These are phyloP conservation scores for Entomortierella parvispora DNA, from an alignment of 192 early-diverging fungal species.

Conservation along the genomic window DNA sequence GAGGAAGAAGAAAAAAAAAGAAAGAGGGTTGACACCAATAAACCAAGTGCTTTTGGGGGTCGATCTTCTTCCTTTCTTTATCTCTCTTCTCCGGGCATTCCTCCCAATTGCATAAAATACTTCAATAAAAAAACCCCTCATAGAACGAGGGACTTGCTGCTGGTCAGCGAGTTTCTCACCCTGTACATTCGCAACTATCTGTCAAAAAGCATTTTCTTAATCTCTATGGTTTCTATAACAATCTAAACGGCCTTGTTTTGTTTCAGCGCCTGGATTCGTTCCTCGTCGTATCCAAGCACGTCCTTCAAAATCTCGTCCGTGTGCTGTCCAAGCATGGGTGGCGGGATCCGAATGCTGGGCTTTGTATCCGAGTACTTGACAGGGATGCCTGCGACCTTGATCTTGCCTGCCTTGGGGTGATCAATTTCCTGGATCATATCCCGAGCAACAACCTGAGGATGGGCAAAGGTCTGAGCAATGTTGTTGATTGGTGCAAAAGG, in stretches of 20 bases:
- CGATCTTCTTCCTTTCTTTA: too few relatives aligned
- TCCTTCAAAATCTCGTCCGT: slow-evolving; percentile 78
- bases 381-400: slow-evolving; percentile 77
- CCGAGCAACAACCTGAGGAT: slow-evolving; percentile 75
- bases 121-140: too few relatives aligned
- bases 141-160: too few relatives aligned
- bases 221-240: neutral
- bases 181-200: neutral
- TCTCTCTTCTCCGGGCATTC: too few relatives aligned
- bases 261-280: slow-evolving; percentile 61
- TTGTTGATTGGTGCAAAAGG: slow-evolving; percentile 80
- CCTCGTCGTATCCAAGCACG: slow-evolving; percentile 71
- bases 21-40: too few relatives aligned
- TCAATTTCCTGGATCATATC: slow-evolving; percentile 83
- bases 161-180: too few relatives aligned
- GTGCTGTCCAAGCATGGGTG: slow-evolving; percentile 90
- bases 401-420: slow-evolving; percentile 81
- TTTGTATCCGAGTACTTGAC: slow-evolving; percentile 80
- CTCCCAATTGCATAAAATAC: too few relatives aligned
- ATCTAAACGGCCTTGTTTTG: slow-evolving; percentile 52
- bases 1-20: too few relatives aligned
- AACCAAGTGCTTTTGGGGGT: too few relatives aligned
- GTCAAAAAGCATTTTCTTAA: neutral
- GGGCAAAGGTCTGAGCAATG: slow-evolving; percentile 57
- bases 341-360: slow-evolving; percentile 74